phyloP scores from a whole-genome alignment of 805 yeast genomes.

The Teunomyces gatunensis region DNA sequence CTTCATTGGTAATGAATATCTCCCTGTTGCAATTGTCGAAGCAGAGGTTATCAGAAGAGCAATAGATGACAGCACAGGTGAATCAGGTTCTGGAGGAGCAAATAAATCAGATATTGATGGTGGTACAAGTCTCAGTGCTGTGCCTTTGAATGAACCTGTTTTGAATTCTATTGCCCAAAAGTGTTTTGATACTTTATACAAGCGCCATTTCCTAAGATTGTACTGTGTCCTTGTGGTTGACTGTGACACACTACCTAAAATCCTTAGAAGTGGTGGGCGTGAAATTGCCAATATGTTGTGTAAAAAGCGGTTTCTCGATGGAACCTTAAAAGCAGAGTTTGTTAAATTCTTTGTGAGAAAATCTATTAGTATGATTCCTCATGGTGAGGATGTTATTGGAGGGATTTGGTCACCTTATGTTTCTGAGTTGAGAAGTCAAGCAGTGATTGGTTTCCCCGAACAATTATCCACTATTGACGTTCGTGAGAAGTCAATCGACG shows the following conservation, averaged over 20 bases:
- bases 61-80: constrained; percentile 25
- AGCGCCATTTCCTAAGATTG: constrained; percentile 67
- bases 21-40: constrained; percentile 85
- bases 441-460: constrained; percentile 60
- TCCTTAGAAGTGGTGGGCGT: constrained; percentile 77
- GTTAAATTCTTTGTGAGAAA: constrained; percentile 73
- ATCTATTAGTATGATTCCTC: constrained; percentile 63
- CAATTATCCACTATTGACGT: constrained; percentile 84
- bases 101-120: constrained; percentile 14
- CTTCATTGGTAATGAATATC: constrained; percentile 70
- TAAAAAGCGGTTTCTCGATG: constrained; percentile 72
- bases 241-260: constrained; percentile 79
- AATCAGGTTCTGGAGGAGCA: constrained; percentile 16
- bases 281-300: constrained; percentile 91
- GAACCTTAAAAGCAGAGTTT: constrained; percentile 73
- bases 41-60: constrained; percentile 47
- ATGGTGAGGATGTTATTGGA: constrained; percentile 72
- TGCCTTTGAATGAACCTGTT: constrained; percentile 43
- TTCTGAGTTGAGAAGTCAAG: constrained; percentile 60
- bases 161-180: constrained; percentile 43
- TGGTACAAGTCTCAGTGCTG: constrained; percentile 19
- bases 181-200: constrained; percentile 42
- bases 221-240: constrained; percentile 81
- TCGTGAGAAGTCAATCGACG: constrained; percentile 74
- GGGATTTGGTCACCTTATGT: constrained; percentile 83